Conservation (phyloP, 1,284 basidiomycete genomes). For the Trichosporon sp. region DNA sequence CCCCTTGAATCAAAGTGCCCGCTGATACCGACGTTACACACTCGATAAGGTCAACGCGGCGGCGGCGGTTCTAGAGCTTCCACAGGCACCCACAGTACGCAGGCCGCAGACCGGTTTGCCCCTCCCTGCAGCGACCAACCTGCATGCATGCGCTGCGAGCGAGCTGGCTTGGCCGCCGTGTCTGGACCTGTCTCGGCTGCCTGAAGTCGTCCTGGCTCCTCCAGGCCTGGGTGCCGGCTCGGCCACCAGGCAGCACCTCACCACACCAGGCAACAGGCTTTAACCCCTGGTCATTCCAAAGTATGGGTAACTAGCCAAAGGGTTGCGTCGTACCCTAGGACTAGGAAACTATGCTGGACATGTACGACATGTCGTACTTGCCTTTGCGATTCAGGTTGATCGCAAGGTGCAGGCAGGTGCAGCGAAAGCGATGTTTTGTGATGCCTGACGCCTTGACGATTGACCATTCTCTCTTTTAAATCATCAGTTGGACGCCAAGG, state of each 20-base stretch:
- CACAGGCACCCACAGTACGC: neutral
- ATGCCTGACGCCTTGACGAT: neutral
- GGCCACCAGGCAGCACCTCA: too few relatives aligned
- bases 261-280: neutral
- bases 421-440: neutral
- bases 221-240: too few relatives aligned
- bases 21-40: neutral
- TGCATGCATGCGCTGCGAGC: neutral
- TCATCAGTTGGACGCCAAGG: neutral
- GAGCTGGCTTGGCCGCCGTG: neutral
- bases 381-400: neutral
- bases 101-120: neutral
- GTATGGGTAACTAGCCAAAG: conserved; percentile 3
- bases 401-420: neutral
- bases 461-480: neutral
- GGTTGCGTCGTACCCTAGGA: neutral
- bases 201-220: neutral
- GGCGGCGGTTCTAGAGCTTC: neutral
- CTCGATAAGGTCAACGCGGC: neutral
- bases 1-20: conserved; percentile 1
- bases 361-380: conserved; percentile 1
- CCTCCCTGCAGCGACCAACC: neutral
- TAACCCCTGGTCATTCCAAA: conserved; percentile 1
- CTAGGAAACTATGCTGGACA: neutral
- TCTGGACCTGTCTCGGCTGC: conserved; percentile 2